Percentiles rank a stretch among this genome's conserved stretches.
These are phyloP conservation scores for Tetrapisispora phaffii DNA, from an alignment of 805 yeast species.

Conservation along the genomic window DNA sequence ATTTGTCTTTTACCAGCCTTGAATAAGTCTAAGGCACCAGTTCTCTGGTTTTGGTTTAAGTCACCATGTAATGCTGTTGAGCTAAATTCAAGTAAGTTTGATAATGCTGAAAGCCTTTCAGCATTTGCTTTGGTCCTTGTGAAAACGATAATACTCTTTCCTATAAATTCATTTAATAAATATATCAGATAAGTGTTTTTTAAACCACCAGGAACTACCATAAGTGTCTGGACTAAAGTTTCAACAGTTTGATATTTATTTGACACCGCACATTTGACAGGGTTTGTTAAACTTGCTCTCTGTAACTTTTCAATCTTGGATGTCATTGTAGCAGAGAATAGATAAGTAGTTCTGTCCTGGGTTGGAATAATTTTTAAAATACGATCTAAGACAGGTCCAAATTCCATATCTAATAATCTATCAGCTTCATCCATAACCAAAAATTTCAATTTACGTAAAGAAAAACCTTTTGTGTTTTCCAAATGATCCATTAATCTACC, in stretches of 20 bases:
- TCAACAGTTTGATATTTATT: conserved; percentile 11
- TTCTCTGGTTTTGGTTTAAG: conserved; percentile 76
- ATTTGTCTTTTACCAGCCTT: conserved; percentile 46
- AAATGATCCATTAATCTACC: conserved; percentile 80
- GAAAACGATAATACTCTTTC: conserved; percentile 63
- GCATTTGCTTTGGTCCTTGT: conserved; percentile 68
- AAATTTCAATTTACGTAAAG: conserved; percentile 50
- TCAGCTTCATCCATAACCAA: conserved; percentile 90
- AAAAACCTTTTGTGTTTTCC: conserved; percentile 48
- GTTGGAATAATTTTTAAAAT: conserved; percentile 21
- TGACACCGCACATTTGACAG: conserved; percentile 56
- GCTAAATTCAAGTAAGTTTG: conserved; percentile 33
- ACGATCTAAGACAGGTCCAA: conserved; percentile 63
- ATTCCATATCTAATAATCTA: too few species aligned
- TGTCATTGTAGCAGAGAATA: conserved; percentile 94
- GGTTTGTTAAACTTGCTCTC: conserved; percentile 47
- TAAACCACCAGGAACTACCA: conserved; percentile 27
- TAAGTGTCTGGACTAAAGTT: neutral
- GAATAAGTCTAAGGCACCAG: conserved; percentile 55
- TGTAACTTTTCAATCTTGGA: conserved; percentile 55
- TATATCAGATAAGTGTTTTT: conserved; percentile 32
- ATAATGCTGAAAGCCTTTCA: conserved; percentile 50
- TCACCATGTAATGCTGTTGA: conserved; percentile 76
- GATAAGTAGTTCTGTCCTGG: conserved; percentile 28
- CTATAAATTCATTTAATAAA: conserved; percentile 25